Base-by-base conservation (phyloP, 208 protist species). In the Trichomonas gallinae region DNA sequence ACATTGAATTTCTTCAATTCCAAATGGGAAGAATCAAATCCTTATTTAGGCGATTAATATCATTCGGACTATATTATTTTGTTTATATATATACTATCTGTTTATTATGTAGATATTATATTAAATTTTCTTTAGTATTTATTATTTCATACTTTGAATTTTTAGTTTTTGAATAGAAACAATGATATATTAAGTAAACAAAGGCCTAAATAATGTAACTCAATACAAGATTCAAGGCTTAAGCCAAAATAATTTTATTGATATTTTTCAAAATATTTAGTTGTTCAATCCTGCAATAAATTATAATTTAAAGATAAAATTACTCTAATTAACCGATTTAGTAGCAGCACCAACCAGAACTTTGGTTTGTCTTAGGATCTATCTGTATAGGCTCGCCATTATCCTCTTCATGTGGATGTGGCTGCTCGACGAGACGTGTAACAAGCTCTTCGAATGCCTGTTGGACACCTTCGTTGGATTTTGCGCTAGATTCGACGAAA, bases 401-500 rank as follows among this genome's bases (percentile, higher is more conserved):
- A 17, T 85, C 81, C 31, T 85, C 81, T 40, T 85, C 81, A 34
- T 85, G 34, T 17, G 34, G 11, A 36, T 40, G 21, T 40, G 26
- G 34, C 34, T 85, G 11, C 34, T 85, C 81, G n/a, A 85, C 34
- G 34, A 85, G 26, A 15, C 81, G 26, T 34, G 34, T 85, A 23
- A 93, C 21, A 15, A 93, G 44, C 46, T 93, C 87, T 38, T 51
- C 87, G 44, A 93, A 93, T 17, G 87, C 87, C 8, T 93, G 15
- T 36, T 51, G 44, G 31, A 93, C 87, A 51, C 26, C 15, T 34
- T 51, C 44, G 21, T 17, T 23, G n/a, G 87, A 48, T 93, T 93
- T 93, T 11, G 87, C 87, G 51, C 87, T 93, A 34, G 87, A 23
- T 93, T 93, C 87, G 44, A 93, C 44, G 31, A 93, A 93, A 34